phyloP scores from a whole-genome alignment of 768 basidiomycete genomes.

The Calvatia gigantea region DNA sequence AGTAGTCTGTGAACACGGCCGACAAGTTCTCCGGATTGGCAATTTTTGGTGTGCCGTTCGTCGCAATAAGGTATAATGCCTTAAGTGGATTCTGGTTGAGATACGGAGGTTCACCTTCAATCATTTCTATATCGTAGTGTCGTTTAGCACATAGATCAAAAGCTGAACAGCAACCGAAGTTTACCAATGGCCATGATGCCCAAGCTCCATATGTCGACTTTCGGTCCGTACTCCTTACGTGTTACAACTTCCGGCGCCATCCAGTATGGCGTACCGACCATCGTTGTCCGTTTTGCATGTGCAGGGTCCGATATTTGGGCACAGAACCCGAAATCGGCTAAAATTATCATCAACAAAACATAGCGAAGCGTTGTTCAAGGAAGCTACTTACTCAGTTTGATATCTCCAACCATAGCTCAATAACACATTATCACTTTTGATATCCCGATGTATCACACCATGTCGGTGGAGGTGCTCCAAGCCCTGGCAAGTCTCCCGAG shows the following conservation, averaged over 20 bases:
- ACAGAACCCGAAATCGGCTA: slow-evolving; percentile 99
- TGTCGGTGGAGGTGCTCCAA: slow-evolving; percentile 93
- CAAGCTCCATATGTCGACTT: slow-evolving; percentile 97
- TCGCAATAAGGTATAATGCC: slow-evolving; percentile 96
- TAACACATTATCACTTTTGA: slow-evolving; percentile 98
- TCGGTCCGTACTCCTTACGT: slow-evolving; percentile 95
- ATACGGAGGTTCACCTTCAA: slow-evolving; percentile 96
- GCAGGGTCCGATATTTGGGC: slow-evolving; percentile 92
- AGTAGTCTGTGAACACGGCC: slow-evolving; percentile 82
- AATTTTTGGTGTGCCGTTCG: slow-evolving; percentile 95
- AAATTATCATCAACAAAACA: slow-evolving; percentile 8
- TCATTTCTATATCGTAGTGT: slow-evolving; percentile 71
- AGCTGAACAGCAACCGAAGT: slow-evolving; percentile 12
- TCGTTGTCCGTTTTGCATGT: slow-evolving; percentile 90
- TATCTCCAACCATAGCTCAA: slow-evolving; percentile 91
- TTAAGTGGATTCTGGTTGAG: slow-evolving; percentile 96
- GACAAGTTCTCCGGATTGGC: slow-evolving; percentile 80
- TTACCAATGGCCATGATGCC: slow-evolving; percentile 95
- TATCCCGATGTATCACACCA: slow-evolving; percentile 97
- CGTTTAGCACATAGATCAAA: slow-evolving; percentile 9
- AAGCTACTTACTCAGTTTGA: slow-evolving; percentile 86
- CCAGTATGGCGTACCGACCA: slow-evolving; percentile 99
- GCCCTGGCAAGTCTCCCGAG: slow-evolving; percentile 88
- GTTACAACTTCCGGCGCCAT: slow-evolving; percentile 99
- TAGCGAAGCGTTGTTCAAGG: slow-evolving; percentile 9